phyloP scores from a whole-genome alignment of 1,139 yeast genomes.

The Yamadazyma siamensis region DNA sequence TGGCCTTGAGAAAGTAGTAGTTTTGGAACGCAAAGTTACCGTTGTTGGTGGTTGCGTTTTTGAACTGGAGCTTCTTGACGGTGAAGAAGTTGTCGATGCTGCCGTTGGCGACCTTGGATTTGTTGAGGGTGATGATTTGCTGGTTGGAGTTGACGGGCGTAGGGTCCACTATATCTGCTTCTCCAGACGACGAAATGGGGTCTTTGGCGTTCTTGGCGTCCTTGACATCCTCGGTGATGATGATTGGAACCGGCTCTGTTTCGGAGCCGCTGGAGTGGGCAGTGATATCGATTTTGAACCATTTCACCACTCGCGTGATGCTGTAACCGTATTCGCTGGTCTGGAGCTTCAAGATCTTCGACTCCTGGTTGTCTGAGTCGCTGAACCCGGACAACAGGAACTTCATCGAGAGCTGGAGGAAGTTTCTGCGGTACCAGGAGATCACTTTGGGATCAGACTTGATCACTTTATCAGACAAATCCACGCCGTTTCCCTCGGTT shows the following conservation, averaged over 20 bases:
- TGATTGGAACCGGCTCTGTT: constrained; percentile 27
- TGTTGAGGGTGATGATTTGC: constrained; percentile 31
- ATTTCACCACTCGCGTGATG: constrained; percentile 34
- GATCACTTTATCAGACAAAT: constrained; percentile 8
- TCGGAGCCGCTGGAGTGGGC: constrained; percentile 32
- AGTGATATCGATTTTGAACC: constrained; percentile 38
- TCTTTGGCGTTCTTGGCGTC: constrained; percentile 20
- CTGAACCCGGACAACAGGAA: constrained; percentile 32
- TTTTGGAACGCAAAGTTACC: constrained; percentile 57
- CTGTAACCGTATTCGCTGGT: constrained; percentile 36
- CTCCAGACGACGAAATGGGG: constrained; percentile 7
- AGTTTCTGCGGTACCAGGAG: constrained; percentile 46
- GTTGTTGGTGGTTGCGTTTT: constrained; percentile 63
- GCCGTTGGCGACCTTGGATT: constrained; percentile 20
- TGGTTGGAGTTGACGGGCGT: constrained; percentile 21
- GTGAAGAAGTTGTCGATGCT: constrained; percentile 32
- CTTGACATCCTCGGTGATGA: constrained; percentile 23
- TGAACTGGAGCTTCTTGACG: constrained; percentile 50
- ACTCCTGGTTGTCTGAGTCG: constrained; percentile 14
- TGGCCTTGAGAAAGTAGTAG: constrained; percentile 49
- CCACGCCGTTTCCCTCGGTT: constrained; percentile 1
- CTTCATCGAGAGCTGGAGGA: constrained; percentile 36
- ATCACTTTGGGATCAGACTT: constrained; percentile 35
- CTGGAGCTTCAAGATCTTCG: constrained; percentile 29
- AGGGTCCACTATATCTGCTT: constrained; percentile 20